phyloP scores from a whole-genome alignment of 1,139 yeast species.

The Pichia inconspicua region DNA sequence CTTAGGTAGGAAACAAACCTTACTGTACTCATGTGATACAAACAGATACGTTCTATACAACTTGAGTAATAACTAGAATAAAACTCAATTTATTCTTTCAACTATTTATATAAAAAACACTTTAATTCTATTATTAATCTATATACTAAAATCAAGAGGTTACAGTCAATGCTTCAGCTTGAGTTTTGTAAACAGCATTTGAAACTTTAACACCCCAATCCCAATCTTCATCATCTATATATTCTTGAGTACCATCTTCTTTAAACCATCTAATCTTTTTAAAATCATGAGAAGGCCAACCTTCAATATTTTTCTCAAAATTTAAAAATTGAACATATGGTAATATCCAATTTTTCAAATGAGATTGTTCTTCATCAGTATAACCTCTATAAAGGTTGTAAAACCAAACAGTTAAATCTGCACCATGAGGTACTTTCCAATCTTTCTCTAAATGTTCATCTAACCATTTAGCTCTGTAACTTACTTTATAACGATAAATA shows the following conservation, averaged over 20 bases:
- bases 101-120: too few species aligned
- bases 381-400: constrained; percentile 25
- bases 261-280: constrained; percentile 23
- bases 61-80: too few species aligned
- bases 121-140: too few species aligned
- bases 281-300: constrained; percentile 26
- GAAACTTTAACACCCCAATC: constrained; percentile 31
- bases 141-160: too few species aligned
- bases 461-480: constrained; percentile 28
- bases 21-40: too few species aligned
- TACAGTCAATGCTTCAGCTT: background rate
- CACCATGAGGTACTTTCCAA: constrained; percentile 30
- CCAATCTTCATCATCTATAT: constrained; percentile 28
- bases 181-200: constrained; percentile 22
- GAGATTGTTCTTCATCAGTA: constrained; percentile 22
- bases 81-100: too few species aligned
- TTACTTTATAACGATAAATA: constrained; percentile 29
- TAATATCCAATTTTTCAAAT: constrained; percentile 22
- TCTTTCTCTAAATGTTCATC: constrained; percentile 26
- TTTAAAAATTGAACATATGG: constrained; percentile 27
- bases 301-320: constrained; percentile 17
- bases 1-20: too few species aligned
- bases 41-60: too few species aligned
- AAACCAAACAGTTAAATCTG: constrained; percentile 31
- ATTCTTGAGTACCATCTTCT: constrained; percentile 25